Percentiles rank a stretch among this genome's conserved stretches.
phyloP scores from a whole-genome alignment of 176 grass and related monocot species.

The Saccharum spontaneum region DNA sequence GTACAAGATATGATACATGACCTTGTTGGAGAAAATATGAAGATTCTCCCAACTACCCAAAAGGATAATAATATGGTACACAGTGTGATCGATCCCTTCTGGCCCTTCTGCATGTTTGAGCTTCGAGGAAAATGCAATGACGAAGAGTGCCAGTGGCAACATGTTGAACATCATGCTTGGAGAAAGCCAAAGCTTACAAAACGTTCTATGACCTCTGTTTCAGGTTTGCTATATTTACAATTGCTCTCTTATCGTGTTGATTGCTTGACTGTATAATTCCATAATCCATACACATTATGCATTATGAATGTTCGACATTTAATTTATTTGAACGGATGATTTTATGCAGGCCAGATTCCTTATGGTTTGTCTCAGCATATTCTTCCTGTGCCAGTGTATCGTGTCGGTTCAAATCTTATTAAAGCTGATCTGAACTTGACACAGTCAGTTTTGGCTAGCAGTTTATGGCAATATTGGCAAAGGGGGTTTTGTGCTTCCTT shows the following conservation, averaged over 20 bases:
- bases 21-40: slow-evolving; percentile 25
- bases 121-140: slow-evolving; percentile 97
- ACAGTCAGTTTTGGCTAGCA: slow-evolving; percentile 66
- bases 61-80: slow-evolving; percentile 32
- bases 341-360: slow-evolving; percentile 42
- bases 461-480: slow-evolving; percentile 95
- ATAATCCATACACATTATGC: slow-evolving; percentile 2
- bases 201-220: slow-evolving; percentile 28
- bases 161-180: slow-evolving; percentile 58
- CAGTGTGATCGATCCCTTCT: slow-evolving; percentile 74
- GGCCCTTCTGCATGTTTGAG: slow-evolving; percentile 98
- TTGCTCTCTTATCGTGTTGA: background rate
- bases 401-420: slow-evolving; percentile 81
- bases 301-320: slow-evolving; percentile 24
- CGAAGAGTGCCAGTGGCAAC: slow-evolving; percentile 93
- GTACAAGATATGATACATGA: slow-evolving; percentile 41
- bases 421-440: slow-evolving; percentile 72
- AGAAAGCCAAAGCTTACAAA: slow-evolving; percentile 58
- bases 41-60: slow-evolving; percentile 19
- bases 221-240: slow-evolving; percentile 57
- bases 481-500: slow-evolving; percentile 88
- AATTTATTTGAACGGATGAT: slow-evolving; percentile 36
- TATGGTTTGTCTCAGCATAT: slow-evolving; percentile 52
- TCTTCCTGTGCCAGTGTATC: slow-evolving; percentile 70
- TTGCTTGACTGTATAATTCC: slow-evolving; percentile 11